Base-by-base conservation (phyloP, 139 green algal genomes). In the Volvox africanus region DNA sequence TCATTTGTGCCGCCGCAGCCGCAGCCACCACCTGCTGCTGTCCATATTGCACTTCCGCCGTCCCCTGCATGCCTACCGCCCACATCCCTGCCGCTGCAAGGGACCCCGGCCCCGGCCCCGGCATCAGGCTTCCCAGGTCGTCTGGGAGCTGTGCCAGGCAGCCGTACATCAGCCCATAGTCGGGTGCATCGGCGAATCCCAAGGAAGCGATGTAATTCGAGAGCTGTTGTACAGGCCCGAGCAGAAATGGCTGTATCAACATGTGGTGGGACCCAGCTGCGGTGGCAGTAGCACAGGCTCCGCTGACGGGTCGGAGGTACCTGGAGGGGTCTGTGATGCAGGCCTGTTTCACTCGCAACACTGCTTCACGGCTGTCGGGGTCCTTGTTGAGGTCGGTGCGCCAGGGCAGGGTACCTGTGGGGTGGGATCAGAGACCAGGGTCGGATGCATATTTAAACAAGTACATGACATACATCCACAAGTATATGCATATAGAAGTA, bases 101-200 rank as follows among this genome's bases (percentile, higher is more conserved):
- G 22, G 33, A 65, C 5, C 82, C 82, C 1, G 82, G 82, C 22
- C 62, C 82, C 22, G 20, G 62, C 22, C 82, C 82, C 30, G 82
- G 21, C 65, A 88, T 37, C 61, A 76, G 30, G 11, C 84, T 69
- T 22, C 61, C 32, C 68, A 88, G 69, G 5, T 82, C 69, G 71
- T 90, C 88, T 28, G 88, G 84, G 84, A 95, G 84, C n/a, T 85
- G 44, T 21, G 55, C 78, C 86, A 94, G 82, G n/a, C 21, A 87
- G 22, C 28, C 26, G 84, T 69, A 61, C 61, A 93, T 33, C 65
- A 26, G 22, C 35, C 26, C 78, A 78, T 93, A 93, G 55, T 93
- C 87, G 22, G 91, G 91, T 21, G 55, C 26, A 50, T 93, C 91
- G 21, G 16, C 32, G 62, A 92, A 94, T 0, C 68, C 91, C 71